These are phyloP conservation scores for Botryobasidium botryosum DNA, from an alignment of 768 basidiomycete genomes.

Conservation along the genomic window DNA sequence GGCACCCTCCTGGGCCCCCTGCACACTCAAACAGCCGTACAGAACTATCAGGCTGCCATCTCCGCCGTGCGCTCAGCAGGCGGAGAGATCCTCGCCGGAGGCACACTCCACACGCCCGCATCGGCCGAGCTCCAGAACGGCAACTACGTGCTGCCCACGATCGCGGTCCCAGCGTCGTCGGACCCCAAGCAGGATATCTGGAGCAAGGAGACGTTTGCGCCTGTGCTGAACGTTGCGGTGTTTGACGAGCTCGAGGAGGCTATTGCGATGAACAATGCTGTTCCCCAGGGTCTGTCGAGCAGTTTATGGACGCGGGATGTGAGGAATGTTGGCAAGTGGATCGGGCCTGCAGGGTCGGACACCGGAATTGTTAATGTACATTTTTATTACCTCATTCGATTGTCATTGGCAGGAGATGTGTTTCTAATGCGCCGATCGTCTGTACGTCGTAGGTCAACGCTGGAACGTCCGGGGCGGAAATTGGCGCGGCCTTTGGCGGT, in stretches of 20 bases:
- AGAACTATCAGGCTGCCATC: slow-evolving; percentile 45
- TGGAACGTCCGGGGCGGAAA: slow-evolving; percentile 53
- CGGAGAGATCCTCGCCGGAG: slow-evolving; percentile 67
- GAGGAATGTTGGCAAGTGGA: slow-evolving; percentile 76
- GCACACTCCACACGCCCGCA: slow-evolving; percentile 27
- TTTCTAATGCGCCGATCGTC: background rate
- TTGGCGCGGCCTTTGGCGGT: slow-evolving; percentile 82
- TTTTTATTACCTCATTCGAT: no score
- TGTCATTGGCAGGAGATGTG: no score
- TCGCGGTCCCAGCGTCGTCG: slow-evolving; percentile 44
- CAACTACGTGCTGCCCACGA: slow-evolving; percentile 81
- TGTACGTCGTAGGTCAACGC: slow-evolving; percentile 37
- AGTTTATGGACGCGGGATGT: slow-evolving; percentile 82
- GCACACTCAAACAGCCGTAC: slow-evolving; percentile 54
- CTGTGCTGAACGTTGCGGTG: slow-evolving; percentile 70
- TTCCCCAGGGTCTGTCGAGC: slow-evolving; percentile 82
- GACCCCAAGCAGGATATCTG: slow-evolving; percentile 37
- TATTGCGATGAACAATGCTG: slow-evolving; percentile 79
- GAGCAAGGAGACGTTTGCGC: slow-evolving; percentile 73
- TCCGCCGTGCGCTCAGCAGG: slow-evolving; percentile 41
- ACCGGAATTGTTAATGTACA: slow-evolving; percentile 83
- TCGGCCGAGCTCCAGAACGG: slow-evolving; percentile 37
- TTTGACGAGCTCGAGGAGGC: slow-evolving; percentile 80
- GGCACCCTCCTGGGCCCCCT: slow-evolving; percentile 73
- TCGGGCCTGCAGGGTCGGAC: slow-evolving; percentile 78